These are phyloP conservation scores for Calonectria leucothoes DNA, from an alignment of 2,329 filamentous ascomycete genomes.

Conservation along the genomic window DNA sequence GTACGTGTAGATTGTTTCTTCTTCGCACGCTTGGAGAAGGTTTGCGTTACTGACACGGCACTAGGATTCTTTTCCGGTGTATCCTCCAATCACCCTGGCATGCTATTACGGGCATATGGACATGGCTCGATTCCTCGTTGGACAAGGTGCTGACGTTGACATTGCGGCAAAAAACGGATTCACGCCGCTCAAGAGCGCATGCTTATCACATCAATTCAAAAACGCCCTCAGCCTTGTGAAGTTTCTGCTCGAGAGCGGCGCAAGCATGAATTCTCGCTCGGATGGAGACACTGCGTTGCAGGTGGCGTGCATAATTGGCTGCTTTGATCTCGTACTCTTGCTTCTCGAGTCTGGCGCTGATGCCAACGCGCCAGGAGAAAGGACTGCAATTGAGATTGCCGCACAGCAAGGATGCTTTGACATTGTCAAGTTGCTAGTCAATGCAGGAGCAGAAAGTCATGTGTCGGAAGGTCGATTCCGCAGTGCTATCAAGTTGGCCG, in stretches of 20 bases:
- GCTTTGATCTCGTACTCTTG: background rate
- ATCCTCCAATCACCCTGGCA: background rate
- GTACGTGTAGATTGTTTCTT: background rate
- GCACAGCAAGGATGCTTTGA: background rate
- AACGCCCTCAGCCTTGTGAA: background rate
- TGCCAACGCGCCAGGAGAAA: background rate
- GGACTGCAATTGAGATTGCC: background rate
- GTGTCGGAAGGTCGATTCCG: background rate
- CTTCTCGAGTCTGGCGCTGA: background rate
- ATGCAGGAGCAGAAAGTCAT: background rate
- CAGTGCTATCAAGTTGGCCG: background rate
- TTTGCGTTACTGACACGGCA: background rate
- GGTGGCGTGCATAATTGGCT: background rate
- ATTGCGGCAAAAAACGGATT: background rate
- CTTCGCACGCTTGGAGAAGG: background rate
- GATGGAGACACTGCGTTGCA: background rate
- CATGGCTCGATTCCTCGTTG: background rate
- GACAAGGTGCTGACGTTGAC: background rate
- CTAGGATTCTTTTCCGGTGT: background rate
- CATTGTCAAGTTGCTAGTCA: background rate
- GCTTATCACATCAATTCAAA: background rate
- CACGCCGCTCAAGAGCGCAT: background rate
- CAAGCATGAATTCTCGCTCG: background rate
- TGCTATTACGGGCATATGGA: background rate
- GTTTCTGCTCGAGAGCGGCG: background rate